phyloP scores from a whole-genome alignment of 129 eudicot genomes.

The Silybum marianum region DNA sequence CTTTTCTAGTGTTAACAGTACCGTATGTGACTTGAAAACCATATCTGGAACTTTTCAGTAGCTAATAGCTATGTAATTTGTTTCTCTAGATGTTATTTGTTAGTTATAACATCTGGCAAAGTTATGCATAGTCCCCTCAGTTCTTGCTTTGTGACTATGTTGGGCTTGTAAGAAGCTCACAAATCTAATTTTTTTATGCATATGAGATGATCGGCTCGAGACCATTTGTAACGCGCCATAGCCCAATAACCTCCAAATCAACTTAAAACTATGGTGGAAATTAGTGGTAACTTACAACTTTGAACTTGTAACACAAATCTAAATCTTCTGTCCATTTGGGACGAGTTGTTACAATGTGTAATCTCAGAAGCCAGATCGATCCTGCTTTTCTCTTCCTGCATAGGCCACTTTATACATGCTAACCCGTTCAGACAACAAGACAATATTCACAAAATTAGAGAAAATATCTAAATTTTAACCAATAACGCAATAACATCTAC shows the following conservation, averaged over 20 bases:
- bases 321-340: not conserved
- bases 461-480: not conserved
- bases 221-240: not conserved
- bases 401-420: not conserved
- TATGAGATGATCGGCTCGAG: not conserved
- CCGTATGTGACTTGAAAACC: conserved; percentile 13
- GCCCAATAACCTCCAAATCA: not conserved
- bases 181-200: not conserved
- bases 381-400: not conserved
- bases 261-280: not conserved
- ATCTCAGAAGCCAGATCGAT: not conserved
- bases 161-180: too few relatives aligned
- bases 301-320: not conserved
- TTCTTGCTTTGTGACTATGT: not conserved
- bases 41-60: not conserved
- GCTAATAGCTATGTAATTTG: not conserved
- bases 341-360: not conserved
- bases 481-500: not conserved
- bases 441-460: not conserved
- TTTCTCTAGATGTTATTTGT: not conserved
- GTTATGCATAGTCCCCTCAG: not conserved
- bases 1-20: not conserved
- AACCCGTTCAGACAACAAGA: not conserved
- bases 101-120: not conserved
- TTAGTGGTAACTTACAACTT: not conserved